These are phyloP conservation scores for Talaromyces sp. DNA, from an alignment of 2,329 filamentous ascomycete species.

Conservation along the genomic window DNA sequence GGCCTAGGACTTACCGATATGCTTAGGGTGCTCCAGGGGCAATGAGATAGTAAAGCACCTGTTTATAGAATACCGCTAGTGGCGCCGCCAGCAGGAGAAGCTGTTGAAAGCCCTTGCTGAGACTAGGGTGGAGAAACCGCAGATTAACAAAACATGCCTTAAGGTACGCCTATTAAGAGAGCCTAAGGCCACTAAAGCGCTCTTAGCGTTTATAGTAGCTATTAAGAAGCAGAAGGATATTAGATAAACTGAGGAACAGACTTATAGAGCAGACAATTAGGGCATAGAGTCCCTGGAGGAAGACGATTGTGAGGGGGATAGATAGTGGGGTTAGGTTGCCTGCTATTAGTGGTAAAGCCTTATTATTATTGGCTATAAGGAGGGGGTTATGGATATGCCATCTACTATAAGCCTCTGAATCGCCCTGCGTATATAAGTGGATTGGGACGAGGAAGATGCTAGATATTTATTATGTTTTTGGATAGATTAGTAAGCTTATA, in stretches of 20 bases:
- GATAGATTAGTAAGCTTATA: no score
- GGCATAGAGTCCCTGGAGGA: not conserved
- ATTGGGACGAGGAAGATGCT: no score
- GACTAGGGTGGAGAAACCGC: not conserved
- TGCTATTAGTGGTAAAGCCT: not conserved
- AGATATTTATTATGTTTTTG: no score
- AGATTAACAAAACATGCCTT: not conserved
- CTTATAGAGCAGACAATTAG: not conserved
- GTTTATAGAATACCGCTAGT: not conserved
- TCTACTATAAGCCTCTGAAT: not conserved
- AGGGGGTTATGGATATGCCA: not conserved
- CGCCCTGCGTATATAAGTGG: not conserved
- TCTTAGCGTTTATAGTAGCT: no score
- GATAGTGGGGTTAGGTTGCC: not conserved
- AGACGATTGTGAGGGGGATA: not conserved
- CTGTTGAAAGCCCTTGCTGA: not conserved
- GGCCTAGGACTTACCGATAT: not conserved
- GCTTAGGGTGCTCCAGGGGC: not conserved
- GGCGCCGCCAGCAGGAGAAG: not conserved
- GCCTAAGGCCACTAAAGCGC: no score
- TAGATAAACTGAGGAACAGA: no score
- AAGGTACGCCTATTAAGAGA: no score
- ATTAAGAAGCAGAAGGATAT: no score
- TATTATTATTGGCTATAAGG: not conserved
- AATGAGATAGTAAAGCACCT: not conserved